Conservation (phyloP, 768 basidiomycete genomes). For the Leccinum incarnatum region DNA sequence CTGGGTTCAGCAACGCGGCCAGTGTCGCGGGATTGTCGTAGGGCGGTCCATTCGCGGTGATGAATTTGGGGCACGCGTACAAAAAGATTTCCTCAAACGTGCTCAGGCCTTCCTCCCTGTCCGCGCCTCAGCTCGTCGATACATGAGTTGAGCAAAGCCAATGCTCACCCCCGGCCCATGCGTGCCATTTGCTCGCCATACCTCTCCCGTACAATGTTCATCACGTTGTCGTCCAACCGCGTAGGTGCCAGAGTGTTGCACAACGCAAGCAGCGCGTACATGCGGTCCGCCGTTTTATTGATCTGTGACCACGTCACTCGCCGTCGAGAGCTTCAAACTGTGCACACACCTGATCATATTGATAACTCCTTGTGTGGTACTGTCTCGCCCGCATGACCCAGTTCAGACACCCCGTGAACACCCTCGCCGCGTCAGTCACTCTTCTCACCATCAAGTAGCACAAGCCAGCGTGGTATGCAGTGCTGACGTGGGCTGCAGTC, state of each 20-base stretch:
- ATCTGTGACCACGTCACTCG: constrained; percentile 49
- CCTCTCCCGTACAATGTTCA: constrained; percentile 88
- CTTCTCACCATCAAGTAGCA: constrained; percentile 94
- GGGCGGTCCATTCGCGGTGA: constrained; percentile 90
- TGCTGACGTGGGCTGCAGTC: constrained; percentile 92
- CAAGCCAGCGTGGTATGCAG: constrained; percentile 95
- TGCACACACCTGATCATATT: constrained; percentile 83
- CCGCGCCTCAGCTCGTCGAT: neutral
- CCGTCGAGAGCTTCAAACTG: neutral
- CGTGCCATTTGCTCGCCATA: constrained; percentile 89
- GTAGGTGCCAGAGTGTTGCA: constrained; percentile 92
- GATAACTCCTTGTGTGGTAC: constrained; percentile 94
- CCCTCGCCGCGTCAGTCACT: constrained; percentile 93
- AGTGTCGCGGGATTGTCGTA: constrained; percentile 78
- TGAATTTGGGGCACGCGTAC: constrained; percentile 95
- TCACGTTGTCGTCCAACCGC: constrained; percentile 90
- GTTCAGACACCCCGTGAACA: constrained; percentile 89
- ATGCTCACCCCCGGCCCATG: constrained; percentile 77
- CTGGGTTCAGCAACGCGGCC: constrained; percentile 43
- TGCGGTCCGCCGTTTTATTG: constrained; percentile 95
- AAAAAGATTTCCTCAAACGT: constrained; percentile 64
- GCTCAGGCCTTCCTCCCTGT: constrained; percentile 63
- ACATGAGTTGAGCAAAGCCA: neutral
- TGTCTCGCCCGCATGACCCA: constrained; percentile 96
- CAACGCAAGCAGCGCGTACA: constrained; percentile 95